phyloP scores from a whole-genome alignment of 352 stramenopile genomes.

The Phytopythium sindhum region DNA sequence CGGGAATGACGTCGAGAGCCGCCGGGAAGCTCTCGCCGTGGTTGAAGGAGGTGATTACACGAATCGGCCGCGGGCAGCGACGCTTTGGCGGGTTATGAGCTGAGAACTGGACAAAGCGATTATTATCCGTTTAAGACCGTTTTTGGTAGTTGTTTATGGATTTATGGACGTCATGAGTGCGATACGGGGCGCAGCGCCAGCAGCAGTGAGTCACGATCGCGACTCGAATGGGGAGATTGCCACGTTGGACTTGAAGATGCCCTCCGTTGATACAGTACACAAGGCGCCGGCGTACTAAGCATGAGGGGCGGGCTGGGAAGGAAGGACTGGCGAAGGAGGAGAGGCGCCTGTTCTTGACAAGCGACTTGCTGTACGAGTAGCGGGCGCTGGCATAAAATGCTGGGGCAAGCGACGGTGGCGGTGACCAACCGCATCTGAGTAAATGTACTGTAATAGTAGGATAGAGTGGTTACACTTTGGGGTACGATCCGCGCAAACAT shows the following conservation, averaged over 20 bases:
- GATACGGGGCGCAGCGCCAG: neutral
- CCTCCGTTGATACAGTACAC: neutral
- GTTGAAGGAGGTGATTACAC: conserved; percentile 4
- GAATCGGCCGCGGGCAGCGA: neutral
- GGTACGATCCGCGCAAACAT: too few relatives aligned
- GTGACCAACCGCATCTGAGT: too few relatives aligned
- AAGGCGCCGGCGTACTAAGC: neutral
- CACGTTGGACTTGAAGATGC: conserved; percentile 2
- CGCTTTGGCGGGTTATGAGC: neutral
- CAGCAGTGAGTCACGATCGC: neutral
- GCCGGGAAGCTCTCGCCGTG: neutral
- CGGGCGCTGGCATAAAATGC: too few relatives aligned
- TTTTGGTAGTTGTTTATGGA: neutral
- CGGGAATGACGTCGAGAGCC: too few relatives aligned
- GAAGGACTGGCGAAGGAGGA: too few relatives aligned
- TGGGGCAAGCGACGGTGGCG: too few relatives aligned
- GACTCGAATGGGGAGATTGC: neutral
- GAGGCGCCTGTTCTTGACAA: too few relatives aligned
- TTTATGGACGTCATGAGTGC: neutral
- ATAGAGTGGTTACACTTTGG: too few relatives aligned
- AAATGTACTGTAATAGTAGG: too few relatives aligned
- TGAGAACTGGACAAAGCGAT: neutral
- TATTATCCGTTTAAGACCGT: neutral
- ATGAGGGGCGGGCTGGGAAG: neutral
- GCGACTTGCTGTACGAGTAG: too few relatives aligned